phyloP scores from a whole-genome alignment of 2,329 filamentous ascomycete species.

The Cytospora piceicola region DNA sequence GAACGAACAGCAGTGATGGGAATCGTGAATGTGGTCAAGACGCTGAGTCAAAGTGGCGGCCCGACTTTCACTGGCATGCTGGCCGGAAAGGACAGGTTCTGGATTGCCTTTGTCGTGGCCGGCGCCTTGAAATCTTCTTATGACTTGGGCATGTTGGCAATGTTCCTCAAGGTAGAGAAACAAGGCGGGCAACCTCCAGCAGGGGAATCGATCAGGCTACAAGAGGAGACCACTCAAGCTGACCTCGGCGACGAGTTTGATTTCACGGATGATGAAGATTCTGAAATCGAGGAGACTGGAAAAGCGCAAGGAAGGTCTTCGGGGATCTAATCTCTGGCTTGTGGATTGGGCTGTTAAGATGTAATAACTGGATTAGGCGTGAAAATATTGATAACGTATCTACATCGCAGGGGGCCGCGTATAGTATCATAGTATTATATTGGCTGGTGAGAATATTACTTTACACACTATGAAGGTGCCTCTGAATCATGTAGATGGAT shows the following conservation, averaged over 20 bases:
- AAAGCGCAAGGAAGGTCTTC: no score
- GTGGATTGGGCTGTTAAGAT: no score
- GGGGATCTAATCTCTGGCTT: no score
- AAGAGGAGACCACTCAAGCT: not conserved
- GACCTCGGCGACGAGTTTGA: not conserved
- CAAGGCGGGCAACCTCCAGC: slow-evolving; percentile 1
- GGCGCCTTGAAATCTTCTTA: slow-evolving; percentile 65
- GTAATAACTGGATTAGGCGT: no score
- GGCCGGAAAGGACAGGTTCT: slow-evolving; percentile 59
- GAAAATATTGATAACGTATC: no score
- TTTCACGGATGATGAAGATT: no score
- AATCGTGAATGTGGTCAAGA: slow-evolving; percentile 71
- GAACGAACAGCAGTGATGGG: slow-evolving; percentile 77
- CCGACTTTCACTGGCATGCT: slow-evolving; percentile 68
- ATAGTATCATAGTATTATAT: no score
- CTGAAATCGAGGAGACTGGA: no score
- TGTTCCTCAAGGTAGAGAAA: slow-evolving; percentile 25
- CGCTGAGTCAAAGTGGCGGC: slow-evolving; percentile 63
- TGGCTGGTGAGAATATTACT: no score
- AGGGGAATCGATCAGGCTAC: not conserved
- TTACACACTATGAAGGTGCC: no score
- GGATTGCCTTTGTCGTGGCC: slow-evolving; percentile 66
- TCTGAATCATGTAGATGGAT: no score
- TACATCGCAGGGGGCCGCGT: no score
- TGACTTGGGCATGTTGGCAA: slow-evolving; percentile 48